Base-by-base conservation (phyloP, 306 rosid genomes). In the Inga oerstediana region DNA sequence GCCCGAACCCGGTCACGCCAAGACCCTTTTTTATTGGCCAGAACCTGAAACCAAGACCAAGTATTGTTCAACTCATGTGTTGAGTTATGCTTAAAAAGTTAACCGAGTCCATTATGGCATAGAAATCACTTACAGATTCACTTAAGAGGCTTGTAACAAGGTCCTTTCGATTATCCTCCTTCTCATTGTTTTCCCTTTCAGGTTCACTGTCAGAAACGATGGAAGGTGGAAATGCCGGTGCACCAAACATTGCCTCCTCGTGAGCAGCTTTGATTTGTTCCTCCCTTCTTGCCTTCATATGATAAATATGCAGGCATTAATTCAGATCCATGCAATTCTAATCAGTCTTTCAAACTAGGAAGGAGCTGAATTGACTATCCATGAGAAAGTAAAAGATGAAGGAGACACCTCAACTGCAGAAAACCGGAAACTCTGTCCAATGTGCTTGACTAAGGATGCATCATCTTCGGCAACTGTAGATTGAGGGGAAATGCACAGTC, bases 1-100 rank as follows among this genome's bases (percentile, higher is more conserved):
- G 91, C 91, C 51, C 92, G 94, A 88, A 93, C 95, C 64, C 97
- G 93, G 43, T 96, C 99, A 14, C 98, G 98, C 98, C 99, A 96
- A 34, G 96, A 93, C 24, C 97, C 94, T 85, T 90, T 94, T 82
- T 84, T 93, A 84, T 86, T 93, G 48, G 94, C 95, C 79, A 93
- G 92, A 64, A 92, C 95, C 99, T 93, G 82, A 79, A 83, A 66
- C 62, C 68, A 77, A 73, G 79, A 83, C 46, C 49, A 78, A 65
- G 76, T 64, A 65, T 81, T 71, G 84, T 49, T 39, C 44, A 32
- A 70, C 64, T 71, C 44, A 74, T 65, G 69, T 17, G 17, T 51
- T 1, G 10, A 45, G 48, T n/a, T 74, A 80, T 20, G 44, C 34
- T 48, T 46, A 78, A 71, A 20, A 10, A 24, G 48, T 73, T 22